A percentile compares a stretch with the other conserved stretches of the same genome.
Evolutionary conservation across 805 yeast genomes (phyloP).

Genomic region (Suhomyces kilbournensis): DNA sequence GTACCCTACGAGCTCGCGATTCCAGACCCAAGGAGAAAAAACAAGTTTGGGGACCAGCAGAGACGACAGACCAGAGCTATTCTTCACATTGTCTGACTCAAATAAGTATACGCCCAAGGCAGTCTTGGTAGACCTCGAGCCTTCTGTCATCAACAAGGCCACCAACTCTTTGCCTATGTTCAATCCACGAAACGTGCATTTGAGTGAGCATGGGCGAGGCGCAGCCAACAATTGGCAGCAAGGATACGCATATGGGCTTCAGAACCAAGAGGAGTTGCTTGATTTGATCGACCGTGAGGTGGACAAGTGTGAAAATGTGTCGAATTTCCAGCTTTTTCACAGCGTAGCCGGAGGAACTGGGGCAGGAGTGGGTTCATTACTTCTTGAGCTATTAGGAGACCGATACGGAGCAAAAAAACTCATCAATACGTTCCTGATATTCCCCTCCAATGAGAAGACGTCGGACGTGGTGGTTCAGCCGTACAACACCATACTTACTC

Average conservation of each 20-base stretch:
- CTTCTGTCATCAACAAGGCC: constrained; percentile 75
- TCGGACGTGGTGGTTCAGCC: constrained; percentile 99
- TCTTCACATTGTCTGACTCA: constrained; percentile 73
- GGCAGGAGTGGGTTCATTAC: constrained; percentile 84
- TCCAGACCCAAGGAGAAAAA: background rate
- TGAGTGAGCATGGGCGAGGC: constrained; percentile 80
- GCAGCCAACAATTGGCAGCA: constrained; percentile 97
- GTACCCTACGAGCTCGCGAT: constrained; percentile 19
- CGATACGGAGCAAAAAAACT: constrained; percentile 75
- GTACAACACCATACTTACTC: constrained; percentile 80
- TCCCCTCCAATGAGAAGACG: constrained; percentile 71
- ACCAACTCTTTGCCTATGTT: constrained; percentile 56
- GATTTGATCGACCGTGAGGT: constrained; percentile 86
- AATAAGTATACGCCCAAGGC: constrained; percentile 87
- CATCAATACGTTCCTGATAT: constrained; percentile 80
- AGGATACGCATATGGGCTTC: constrained; percentile 76
- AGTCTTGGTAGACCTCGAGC: constrained; percentile 82
- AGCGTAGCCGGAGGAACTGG: constrained; percentile 99
- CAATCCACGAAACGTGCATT: constrained; percentile 78
- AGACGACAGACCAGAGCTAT: constrained; percentile 78
- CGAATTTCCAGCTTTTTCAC: constrained; percentile 88
- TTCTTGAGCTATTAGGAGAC: constrained; percentile 77
- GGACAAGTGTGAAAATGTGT: constrained; percentile 84
- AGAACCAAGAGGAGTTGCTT: constrained; percentile 66
- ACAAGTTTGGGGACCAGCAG: constrained; percentile 16